Evolutionary conservation across 345 rosid species (phyloP), one percentile per base, ranked within the genome.

Genomic region (Brassica juncea): DNA sequence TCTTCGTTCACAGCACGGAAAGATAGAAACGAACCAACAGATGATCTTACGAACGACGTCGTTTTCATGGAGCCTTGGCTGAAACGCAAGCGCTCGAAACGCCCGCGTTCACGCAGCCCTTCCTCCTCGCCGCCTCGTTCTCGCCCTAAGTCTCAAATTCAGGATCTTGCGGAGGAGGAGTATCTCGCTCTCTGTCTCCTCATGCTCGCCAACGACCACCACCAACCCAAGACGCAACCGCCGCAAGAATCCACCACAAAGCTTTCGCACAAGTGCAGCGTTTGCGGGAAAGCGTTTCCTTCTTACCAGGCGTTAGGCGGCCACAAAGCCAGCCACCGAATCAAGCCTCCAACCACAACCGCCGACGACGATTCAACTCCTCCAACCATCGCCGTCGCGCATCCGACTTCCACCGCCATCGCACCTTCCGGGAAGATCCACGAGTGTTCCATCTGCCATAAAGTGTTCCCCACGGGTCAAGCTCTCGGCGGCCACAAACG

Each of bases 401-500:
- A 71, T 55, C 82, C 77, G 2, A 23, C 75, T 35, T 16, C 75
- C 23, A 12, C 75, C n/a, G 8, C 77, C 2, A 35, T 68, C 27
- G 47, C 76, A 6, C 23, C 74, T 60, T 64, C 80, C 47, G 92
- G 87, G 8, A 93, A 83, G 89, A 72, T 81, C 59, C 99, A 95
- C 70, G 90, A 95, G 90, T 95, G 99, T 32, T 88, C 99, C 12
- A 93, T 93, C 65, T 93, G 99, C 73, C 94, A 88, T 85, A 93
- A 88, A 85, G 72, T 82, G n/a, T 95, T 95, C 19, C 88, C 96
- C 30, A 90, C 97, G 0, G 99, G 98, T 15, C 99, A 94, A 82
- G 99, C 99, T 47, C 77, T 94, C 32, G 99, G 99, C 21, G 99
- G 99, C 2, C 99, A 95, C 84, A 95, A 95, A 83, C 90, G 99